Evolutionary conservation across 768 basidiomycete species (phyloP), one percentile per base, ranked within the genome.

Genomic region (Lactarius psammicola): DNA sequence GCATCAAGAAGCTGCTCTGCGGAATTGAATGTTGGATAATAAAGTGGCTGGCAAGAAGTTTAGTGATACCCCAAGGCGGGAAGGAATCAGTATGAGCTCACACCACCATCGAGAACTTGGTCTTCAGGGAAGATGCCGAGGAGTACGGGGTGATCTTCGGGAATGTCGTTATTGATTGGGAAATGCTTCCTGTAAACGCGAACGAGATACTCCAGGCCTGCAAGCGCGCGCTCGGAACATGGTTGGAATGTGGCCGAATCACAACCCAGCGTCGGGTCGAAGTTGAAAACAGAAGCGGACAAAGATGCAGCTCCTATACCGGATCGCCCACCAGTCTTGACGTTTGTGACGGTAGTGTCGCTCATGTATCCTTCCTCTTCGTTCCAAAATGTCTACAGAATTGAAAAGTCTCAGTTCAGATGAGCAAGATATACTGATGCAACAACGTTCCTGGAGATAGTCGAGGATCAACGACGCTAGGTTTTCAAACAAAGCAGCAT

Each of bases 221-320:
- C 63, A 9, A 67, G 56, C 6, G 57, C 66, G 20, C 31, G n/a
- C n/a, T n/a, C n/a, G n/a, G n/a, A n/a, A n/a, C n/a, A n/a, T n/a
- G n/a, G n/a, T n/a, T n/a, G n/a, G n/a, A n/a, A n/a, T n/a, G n/a
- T n/a, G n/a, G n/a, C n/a, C 23, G 62, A 46, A 38, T 64, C 66
- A 38, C 66, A 67, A 6, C 66, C 66, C 49, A 67, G 33, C 2
- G 55, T 59, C 15, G 60, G 66, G 57, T 67, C 66, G 10, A 57
- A 63, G 57, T 67, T 67, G 46, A 63, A 33, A 6, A 67, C 61
- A 13, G 66, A 40, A 40, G 44, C 51, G 2, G 49, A n/a, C 10
- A 54, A 40, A 17, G 56, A 44, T 4, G 57, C 51, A 1, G n/a
- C n/a, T n/a, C n/a, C n/a, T n/a, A n/a, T n/a, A n/a, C n/a, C n/a